phyloP scores from a whole-genome alignment of 495 filamentous ascomycete species.

The Usnea hakonensis region DNA sequence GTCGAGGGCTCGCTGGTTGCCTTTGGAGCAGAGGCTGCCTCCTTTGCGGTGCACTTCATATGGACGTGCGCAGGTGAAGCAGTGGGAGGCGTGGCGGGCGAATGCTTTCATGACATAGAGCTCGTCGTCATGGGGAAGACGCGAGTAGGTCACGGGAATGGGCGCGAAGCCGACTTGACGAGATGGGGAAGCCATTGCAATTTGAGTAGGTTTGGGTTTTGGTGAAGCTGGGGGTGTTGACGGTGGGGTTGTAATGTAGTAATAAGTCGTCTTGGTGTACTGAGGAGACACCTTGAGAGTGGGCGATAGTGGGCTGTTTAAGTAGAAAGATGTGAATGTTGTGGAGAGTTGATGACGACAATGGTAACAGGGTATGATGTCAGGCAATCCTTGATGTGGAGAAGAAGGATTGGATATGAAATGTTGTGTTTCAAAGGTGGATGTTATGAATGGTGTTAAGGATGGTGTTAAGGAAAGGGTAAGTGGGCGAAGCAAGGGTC shows the following conservation, averaged over 20 bases:
- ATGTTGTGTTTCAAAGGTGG: neutral
- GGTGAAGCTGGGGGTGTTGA: neutral
- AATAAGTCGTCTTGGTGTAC: constrained; percentile 13
- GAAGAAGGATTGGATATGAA: neutral
- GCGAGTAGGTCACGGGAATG: constrained; percentile 24
- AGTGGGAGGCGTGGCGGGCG: constrained; percentile 37
- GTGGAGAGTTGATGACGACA: neutral
- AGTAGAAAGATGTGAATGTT: neutral
- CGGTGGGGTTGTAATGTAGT: constrained; percentile 9
- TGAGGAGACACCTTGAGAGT: constrained; percentile 20
- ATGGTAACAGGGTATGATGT: neutral
- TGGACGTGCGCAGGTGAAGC: constrained; percentile 36
- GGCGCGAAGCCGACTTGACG: constrained; percentile 24
- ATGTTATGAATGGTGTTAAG: neutral
- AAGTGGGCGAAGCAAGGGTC: neutral
- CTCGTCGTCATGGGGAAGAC: constrained; percentile 41
- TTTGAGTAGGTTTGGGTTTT: neutral
- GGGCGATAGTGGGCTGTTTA: neutral
- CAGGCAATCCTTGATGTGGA: neutral
- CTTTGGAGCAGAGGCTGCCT: constrained; percentile 41
- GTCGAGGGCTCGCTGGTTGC: constrained; percentile 38
- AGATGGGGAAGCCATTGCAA: constrained; percentile 15
- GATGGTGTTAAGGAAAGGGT: neutral
- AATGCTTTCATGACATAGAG: constrained; percentile 34
- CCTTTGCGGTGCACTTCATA: constrained; percentile 32